phyloP scores from a whole-genome alignment of 345 rosid species.

The Hibiscus tridactylites region DNA sequence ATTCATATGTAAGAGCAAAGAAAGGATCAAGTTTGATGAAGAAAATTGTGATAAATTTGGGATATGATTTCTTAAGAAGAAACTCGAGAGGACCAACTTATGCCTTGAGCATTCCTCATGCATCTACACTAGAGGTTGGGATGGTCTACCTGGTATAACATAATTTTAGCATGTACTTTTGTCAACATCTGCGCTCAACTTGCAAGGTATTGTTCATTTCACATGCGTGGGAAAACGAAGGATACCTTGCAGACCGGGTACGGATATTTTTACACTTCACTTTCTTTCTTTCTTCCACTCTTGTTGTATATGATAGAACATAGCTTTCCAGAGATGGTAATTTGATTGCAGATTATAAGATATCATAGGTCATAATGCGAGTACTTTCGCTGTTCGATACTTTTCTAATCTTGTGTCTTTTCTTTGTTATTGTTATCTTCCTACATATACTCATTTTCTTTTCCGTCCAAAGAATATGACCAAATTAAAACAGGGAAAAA shows the following conservation, averaged over 20 bases:
- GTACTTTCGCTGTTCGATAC: neutral
- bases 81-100: constrained; percentile 73
- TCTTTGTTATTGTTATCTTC: neutral
- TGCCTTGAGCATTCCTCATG: constrained; percentile 66
- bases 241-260: neutral
- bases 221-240: neutral
- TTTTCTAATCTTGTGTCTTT: too few relatives aligned
- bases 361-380: neutral
- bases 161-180: neutral
- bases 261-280: neutral
- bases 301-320: constrained; percentile 15
- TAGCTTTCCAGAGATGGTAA: neutral
- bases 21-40: constrained; percentile 81
- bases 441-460: too few relatives aligned
- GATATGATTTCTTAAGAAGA: constrained; percentile 82
- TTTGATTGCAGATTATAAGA: constrained; percentile 41
- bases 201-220: neutral
- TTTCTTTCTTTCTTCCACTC: neutral
- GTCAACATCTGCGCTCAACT: neutral
- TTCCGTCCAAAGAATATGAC: too few relatives aligned
- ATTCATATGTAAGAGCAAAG: constrained; percentile 74
- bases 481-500: too few relatives aligned
- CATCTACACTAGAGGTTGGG: constrained; percentile 92
- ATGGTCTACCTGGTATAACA: constrained; percentile 70
- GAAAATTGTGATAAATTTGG: constrained; percentile 69